Conservation (phyloP, 2,329 filamentous ascomycete species). For the Whalleya microplaca region DNA sequence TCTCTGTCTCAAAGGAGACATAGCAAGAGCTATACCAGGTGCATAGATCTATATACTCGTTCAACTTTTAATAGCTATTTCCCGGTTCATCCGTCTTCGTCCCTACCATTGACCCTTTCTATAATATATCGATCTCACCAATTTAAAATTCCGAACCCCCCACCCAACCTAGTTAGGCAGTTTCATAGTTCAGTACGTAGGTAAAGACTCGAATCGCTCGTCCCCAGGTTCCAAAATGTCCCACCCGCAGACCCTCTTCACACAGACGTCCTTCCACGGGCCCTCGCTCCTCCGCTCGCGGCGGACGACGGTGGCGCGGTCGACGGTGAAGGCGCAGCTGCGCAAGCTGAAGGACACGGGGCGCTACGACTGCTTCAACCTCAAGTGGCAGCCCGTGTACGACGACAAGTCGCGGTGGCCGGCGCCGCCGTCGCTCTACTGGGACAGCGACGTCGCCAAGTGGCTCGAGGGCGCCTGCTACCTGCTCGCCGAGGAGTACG, state of each 20-base stretch:
- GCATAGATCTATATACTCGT: neutral
- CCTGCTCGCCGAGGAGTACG: constrained; percentile 47
- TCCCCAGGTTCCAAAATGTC: constrained; percentile 62
- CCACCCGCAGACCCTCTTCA: constrained; percentile 42
- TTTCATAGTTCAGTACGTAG: neutral
- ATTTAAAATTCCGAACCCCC: neutral
- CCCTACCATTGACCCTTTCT: too few relatives aligned
- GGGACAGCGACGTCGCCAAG: constrained; percentile 60
- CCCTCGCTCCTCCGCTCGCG: constrained; percentile 41
- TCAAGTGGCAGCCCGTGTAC: constrained; percentile 60
- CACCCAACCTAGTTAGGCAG: neutral
- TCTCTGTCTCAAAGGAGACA: neutral
- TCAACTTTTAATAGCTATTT: neutral
- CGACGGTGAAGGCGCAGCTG: constrained; percentile 55
- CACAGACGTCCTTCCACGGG: constrained; percentile 41
- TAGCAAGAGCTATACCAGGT: neutral
- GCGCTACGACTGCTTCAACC: constrained; percentile 60
- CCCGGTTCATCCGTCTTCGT: neutral
- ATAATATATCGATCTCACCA: neutral
- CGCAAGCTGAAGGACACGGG: constrained; percentile 57
- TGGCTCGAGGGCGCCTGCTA: constrained; percentile 68
- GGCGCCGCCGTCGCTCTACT: constrained; percentile 61
- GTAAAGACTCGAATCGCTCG: neutral
- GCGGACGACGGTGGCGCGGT: constrained; percentile 38
- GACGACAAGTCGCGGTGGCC: constrained; percentile 57